Evolutionary conservation across 768 basidiomycete species (phyloP).

Genomic region (Russula earlei): DNA sequence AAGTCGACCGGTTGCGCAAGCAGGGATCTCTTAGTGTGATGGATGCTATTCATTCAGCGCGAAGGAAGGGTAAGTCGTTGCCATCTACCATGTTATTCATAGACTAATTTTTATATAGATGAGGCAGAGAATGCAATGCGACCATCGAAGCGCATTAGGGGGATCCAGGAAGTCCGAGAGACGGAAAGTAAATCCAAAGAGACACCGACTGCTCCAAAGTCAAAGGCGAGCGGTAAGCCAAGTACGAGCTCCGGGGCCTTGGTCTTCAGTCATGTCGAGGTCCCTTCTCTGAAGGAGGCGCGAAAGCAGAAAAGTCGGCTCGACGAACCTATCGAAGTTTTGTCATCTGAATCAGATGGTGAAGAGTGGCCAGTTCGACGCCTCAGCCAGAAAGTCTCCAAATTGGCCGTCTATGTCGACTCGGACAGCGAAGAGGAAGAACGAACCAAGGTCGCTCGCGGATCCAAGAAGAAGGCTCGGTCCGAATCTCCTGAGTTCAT

Average conservation of each 20-base stretch:
- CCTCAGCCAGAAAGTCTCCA: conserved; percentile 11
- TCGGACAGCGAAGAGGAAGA: conserved; percentile 14
- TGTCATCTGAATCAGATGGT: conserved; percentile 5
- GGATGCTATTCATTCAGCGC: conserved; percentile 53
- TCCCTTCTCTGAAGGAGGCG: not conserved
- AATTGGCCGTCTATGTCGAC: conserved; percentile 12
- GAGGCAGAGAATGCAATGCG: conserved; percentile 38
- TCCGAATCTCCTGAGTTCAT: conserved; percentile 21
- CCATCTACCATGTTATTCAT: not conserved
- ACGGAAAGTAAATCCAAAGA: not conserved
- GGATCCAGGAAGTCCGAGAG: conserved; percentile 28
- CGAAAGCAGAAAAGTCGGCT: conserved; percentile 7
- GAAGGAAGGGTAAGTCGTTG: conserved; percentile 44
- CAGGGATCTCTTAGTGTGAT: conserved; percentile 55
- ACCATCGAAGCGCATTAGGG: conserved; percentile 61
- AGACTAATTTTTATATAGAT: conserved; percentile 29
- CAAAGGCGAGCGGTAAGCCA: not conserved
- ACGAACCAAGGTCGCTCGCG: conserved; percentile 17
- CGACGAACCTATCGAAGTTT: not conserved
- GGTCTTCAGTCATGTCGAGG: conserved; percentile 18
- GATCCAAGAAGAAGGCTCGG: conserved; percentile 17
- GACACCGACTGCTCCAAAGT: not conserved
- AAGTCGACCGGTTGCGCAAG: conserved; percentile 58
- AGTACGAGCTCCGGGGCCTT: conserved; percentile 9
- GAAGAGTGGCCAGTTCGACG: conserved; percentile 12